Percentiles rank a stretch among this genome's conserved stretches.
phyloP scores from a whole-genome alignment of 2,329 filamentous ascomycete species.

The Fusarium tupiense region DNA sequence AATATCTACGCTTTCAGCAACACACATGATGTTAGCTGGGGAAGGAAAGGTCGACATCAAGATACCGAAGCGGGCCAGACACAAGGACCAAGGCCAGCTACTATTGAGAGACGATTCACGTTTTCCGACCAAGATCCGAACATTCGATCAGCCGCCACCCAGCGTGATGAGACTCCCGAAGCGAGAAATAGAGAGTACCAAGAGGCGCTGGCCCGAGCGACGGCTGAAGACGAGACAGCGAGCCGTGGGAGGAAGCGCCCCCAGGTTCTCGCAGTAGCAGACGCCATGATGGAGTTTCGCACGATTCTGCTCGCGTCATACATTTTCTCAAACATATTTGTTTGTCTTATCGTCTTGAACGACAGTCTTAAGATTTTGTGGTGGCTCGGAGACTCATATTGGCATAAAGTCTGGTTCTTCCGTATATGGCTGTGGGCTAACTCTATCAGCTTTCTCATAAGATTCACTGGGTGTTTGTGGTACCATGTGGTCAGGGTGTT shows the following conservation, averaged over 20 bases:
- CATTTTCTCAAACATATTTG: slow-evolving; percentile 2
- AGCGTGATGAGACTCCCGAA: neutral
- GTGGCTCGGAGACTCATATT: neutral
- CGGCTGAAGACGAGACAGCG: neutral
- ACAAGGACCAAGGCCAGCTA: neutral
- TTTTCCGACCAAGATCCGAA: neutral
- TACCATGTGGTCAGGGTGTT: neutral
- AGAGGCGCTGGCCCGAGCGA: neutral
- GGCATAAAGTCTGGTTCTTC: slow-evolving; percentile 10
- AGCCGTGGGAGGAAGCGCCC: accelerated
- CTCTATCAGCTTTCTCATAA: neutral
- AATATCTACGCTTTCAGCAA: slow-evolving; percentile 11
- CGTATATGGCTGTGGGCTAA: neutral
- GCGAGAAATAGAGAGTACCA: neutral
- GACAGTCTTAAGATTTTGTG: neutral
- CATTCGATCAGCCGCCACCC: neutral
- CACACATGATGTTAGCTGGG: slow-evolving; percentile 6
- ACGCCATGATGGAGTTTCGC: slow-evolving; percentile 10
- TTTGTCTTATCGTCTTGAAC: slow-evolving; percentile 1
- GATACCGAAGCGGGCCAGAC: neutral
- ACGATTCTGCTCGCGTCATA: neutral
- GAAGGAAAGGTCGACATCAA: neutral
- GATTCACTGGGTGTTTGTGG: neutral
- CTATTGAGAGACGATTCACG: neutral
- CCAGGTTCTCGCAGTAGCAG: neutral